Conservation (phyloP, 164 flowering plant genomes). For the Tinospora cordifolia region DNA sequence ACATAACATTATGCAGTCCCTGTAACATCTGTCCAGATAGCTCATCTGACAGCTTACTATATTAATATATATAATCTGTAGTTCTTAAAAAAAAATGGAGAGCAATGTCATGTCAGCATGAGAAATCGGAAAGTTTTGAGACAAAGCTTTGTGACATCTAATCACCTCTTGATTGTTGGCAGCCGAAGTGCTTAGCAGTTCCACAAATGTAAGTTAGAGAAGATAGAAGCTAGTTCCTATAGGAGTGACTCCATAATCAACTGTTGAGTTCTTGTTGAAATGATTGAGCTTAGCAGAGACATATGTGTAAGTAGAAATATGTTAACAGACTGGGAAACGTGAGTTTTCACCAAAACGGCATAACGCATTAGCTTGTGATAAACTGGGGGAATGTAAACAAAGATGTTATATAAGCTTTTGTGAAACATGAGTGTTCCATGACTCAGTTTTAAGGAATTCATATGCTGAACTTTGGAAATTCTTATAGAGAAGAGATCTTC, state of each 20-base stretch:
- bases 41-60: no score
- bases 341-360: background rate
- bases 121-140: background rate
- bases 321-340: background rate
- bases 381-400: background rate
- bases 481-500: background rate
- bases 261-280: background rate
- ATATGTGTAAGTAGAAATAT: background rate
- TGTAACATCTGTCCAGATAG: no score
- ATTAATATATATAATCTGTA: no score
- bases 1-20: no score
- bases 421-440: no score
- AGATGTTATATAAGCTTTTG: background rate
- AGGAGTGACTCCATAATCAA: background rate
- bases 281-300: background rate
- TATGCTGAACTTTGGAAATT: background rate
- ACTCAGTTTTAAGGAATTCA: background rate
- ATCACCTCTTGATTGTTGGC: background rate
- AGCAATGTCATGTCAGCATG: background rate
- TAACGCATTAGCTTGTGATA: background rate
- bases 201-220: background rate
- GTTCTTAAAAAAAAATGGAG: no score
- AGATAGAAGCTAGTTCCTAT: background rate
- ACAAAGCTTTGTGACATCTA: background rate
- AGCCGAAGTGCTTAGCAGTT: background rate